Evolutionary conservation across 108 stramenopile genomes (phyloP), one percentile per base, ranked within the genome.

Genomic region (Pseudonitzschia delicatissima): DNA sequence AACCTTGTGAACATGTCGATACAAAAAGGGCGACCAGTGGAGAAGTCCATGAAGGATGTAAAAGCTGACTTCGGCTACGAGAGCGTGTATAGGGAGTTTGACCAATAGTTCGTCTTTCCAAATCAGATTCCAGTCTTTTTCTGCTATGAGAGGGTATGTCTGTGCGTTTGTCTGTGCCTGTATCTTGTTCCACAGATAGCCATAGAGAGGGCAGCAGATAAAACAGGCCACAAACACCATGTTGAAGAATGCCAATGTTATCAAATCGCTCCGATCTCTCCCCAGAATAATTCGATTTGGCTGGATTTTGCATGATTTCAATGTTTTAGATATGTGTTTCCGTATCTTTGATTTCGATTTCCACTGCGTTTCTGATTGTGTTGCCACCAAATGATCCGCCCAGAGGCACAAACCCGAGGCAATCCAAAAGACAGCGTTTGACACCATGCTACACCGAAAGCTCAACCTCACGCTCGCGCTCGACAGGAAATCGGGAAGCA

Each of bases 1-100:
- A 3, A 70, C 29, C 20, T 70, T 70, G 18, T 70, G 69, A 17
- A 70, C 31, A 33, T 63, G 25, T 64, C 34, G 15, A 29, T 70
- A 70, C n/a, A 70, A 44, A 17, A 45, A 32, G 17, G 69, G 48
- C 45, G 45, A 63, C 8, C 18, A 34, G 48, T 70, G 69, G 3
- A 70, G 17, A 12, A 42, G 15, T 15, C 15, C 11, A 42, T 42
- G 40, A 15, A 42, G 0, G 15, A 15, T 15, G 15, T 42, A 42
- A 15, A 42, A 42, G 11, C 40, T 15, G 11, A 42, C 15, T 15
- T 42, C 40, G 0, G 40, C 15, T 42, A 15, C 40, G 40, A 42
- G 40, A 42, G 15, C 1, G 15, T 42, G 40, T 42, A 42, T 42
- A 15, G 40, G 40, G 15, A 42, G 11, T 42, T 42, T 42, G 13